phyloP scores from a whole-genome alignment of 2,329 filamentous ascomycete genomes.

The Claviceps quebecensis region DNA sequence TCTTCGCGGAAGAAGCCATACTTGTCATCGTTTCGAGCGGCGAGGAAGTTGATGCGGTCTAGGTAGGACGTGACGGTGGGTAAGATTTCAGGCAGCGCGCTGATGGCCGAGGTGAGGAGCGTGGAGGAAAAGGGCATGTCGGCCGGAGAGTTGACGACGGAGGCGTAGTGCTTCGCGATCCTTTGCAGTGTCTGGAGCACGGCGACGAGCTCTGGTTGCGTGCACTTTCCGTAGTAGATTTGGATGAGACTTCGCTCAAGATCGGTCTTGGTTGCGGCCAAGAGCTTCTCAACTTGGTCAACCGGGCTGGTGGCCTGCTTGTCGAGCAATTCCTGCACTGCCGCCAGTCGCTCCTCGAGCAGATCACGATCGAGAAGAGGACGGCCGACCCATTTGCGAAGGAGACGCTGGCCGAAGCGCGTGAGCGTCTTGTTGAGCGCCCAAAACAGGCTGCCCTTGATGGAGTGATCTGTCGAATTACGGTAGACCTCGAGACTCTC shows the following conservation, averaged over 20 bases:
- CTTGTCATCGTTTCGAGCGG: conserved; percentile 79
- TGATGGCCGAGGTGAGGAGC: conserved; percentile 57
- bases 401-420: conserved; percentile 70
- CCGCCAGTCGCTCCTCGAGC: conserved; percentile 66
- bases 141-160: conserved; percentile 46
- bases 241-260: conserved; percentile 86
- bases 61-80: conserved; percentile 61
- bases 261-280: conserved; percentile 61
- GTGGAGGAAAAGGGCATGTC: conserved; percentile 60
- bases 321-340: conserved; percentile 73
- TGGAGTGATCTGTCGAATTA: conserved; percentile 76
- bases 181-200: conserved; percentile 75
- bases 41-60: conserved; percentile 70
- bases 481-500: conserved; percentile 92
- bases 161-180: conserved; percentile 60
- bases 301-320: conserved; percentile 51
- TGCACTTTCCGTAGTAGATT: conserved; percentile 95
- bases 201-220: conserved; percentile 71
- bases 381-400: conserved; percentile 90
- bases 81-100: conserved; percentile 61
- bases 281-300: conserved; percentile 59
- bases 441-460: conserved; percentile 89
- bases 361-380: conserved; percentile 64
- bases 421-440: conserved; percentile 86
- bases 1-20: conserved; percentile 85